These are phyloP conservation scores for Mycena chlorophos DNA, from an alignment of 768 basidiomycete species.

Conservation along the genomic window DNA sequence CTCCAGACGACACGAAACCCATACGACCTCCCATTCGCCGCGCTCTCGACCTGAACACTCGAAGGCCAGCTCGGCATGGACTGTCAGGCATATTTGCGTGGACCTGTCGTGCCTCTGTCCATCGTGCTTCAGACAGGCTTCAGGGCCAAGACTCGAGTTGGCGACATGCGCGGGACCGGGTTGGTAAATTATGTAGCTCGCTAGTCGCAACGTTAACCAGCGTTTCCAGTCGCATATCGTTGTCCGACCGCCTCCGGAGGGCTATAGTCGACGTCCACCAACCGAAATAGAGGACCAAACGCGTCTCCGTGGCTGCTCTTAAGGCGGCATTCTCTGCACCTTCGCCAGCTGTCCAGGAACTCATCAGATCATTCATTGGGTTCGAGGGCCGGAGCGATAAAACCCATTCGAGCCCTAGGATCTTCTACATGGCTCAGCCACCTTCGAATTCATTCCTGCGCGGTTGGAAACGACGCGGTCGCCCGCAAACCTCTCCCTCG, in stretches of 20 bases:
- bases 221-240: neutral
- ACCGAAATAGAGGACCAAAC: neutral
- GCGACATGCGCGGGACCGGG: neutral
- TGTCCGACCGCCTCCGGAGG: too few relatives aligned
- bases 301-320: neutral
- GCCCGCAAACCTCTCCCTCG: slow-evolving; percentile 6
- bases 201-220: neutral
- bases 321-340: slow-evolving; percentile 18
- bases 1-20: too few relatives aligned
- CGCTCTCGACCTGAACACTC: too few relatives aligned
- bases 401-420: slow-evolving; percentile 3
- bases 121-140: neutral
- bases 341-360: slow-evolving; percentile 22
- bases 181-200: neutral
- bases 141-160: neutral
- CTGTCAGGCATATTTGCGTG: neutral
- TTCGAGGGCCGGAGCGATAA: slow-evolving; percentile 5
- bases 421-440: slow-evolving; percentile 36
- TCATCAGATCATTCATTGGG: slow-evolving; percentile 20
- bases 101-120: too few relatives aligned
- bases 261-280: too few relatives aligned
- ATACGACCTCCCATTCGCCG: too few relatives aligned
- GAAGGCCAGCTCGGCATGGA: neutral
- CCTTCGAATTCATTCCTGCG: slow-evolving; percentile 40
- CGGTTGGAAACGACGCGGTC: slow-evolving; percentile 41